Conservation (phyloP, 306 rosid species). For the Cicer judaicum region DNA sequence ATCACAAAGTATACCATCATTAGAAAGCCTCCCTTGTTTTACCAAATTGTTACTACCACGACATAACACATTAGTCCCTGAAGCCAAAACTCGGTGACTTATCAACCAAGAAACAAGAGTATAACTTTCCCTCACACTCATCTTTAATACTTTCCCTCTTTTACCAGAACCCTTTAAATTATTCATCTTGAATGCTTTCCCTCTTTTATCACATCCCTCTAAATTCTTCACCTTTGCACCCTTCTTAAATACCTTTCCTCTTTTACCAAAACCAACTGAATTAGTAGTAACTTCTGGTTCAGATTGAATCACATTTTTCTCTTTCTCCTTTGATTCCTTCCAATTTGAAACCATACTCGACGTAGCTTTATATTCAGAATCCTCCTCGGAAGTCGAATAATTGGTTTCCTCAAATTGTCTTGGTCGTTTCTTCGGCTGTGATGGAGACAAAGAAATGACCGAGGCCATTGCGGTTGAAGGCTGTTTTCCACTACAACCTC, state of each 20-base stretch:
- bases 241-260: background rate
- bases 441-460: background rate
- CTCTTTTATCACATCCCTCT: background rate
- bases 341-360: background rate
- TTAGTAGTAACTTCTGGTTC: background rate
- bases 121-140: background rate
- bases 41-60: slow-evolving; percentile 5
- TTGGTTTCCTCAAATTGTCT: background rate
- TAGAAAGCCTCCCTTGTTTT: slow-evolving; percentile 52
- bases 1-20: slow-evolving; percentile 60
- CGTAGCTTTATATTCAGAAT: background rate
- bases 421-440: background rate
- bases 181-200: background rate
- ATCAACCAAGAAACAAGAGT: background rate
- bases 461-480: background rate
- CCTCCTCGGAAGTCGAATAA: background rate
- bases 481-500: background rate
- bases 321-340: slow-evolving; percentile 1
- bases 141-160: background rate
- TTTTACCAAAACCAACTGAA: background rate
- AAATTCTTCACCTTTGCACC: no score
- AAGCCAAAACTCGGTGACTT: background rate
- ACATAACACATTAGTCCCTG: slow-evolving; percentile 45
- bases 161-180: background rate
- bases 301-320: background rate